Evolutionary conservation across 2,329 filamentous ascomycete species (phyloP), one percentile per base, ranked within the genome.

Genomic region (Moelleriella libera): DNA sequence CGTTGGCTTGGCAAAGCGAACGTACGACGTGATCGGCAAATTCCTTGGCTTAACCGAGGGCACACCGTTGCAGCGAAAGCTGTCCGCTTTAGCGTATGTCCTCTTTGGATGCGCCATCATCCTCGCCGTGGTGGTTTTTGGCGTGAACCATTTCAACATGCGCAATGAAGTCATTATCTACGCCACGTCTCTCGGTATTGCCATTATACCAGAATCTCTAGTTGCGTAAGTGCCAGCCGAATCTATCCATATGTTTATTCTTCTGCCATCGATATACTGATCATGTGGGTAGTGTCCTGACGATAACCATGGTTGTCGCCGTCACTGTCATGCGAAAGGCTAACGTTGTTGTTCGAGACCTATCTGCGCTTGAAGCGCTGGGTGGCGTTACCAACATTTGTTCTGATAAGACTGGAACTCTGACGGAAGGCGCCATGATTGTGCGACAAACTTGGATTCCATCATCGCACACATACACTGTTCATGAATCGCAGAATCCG

Each of bases 21-120:
- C 63, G 31, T 73, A 70, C 49, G 68, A 74, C 54, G 63, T 69
- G 14, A 53, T 73, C 43, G 74, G 74, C 53, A 75, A 77, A 60
- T 79, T 82, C 54, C 70, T 83, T 47, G 79, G 75, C 45, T 58
- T 78, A 30, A 74, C 71, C 4, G 72, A 81, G 50, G 86, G 86
- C 31, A 92, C 86, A 2, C 86, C 86, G 3, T 69, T 92, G 45
- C 85, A 89, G 64, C 77, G 82, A 53, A 88, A 86, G 63, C 69
- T 92, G 45, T 83, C 83, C 50, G 84, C 85, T 55, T 72, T 92
- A 50, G 86, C 86, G 9, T 82, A 88, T 48, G 67, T 85, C 6
- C 76, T 92, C 2, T 88, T 90, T 58, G 80, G 75, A 44, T 80
- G 85, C 50, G 86, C 75, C n/a, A 60, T 78, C 9, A 57, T 77